A percentile compares a stretch with the other conserved stretches of the same genome.
phyloP scores from a whole-genome alignment of 352 stramenopile species.

The Vaucheria bursata region DNA sequence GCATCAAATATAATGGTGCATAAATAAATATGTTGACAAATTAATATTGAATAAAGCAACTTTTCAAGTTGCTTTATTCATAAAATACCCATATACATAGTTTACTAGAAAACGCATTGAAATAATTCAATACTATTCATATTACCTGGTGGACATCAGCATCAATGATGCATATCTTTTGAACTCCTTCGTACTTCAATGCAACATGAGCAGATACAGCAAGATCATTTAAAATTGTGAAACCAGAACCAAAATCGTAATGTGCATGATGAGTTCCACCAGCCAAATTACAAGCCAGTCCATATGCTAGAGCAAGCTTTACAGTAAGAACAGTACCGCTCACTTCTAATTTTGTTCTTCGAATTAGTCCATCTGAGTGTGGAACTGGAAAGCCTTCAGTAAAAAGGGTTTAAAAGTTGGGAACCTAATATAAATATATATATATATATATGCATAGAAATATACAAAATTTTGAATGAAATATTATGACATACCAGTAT shows the following conservation, averaged over 20 bases:
- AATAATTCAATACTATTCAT: no score
- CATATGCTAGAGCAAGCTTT: slow-evolving; percentile 57
- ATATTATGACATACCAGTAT: slow-evolving; percentile 48
- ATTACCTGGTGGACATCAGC: neutral
- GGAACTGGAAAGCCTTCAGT: slow-evolving; percentile 21
- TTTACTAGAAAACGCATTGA: no score
- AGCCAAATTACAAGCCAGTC: slow-evolving; percentile 59
- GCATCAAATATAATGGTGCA: no score
- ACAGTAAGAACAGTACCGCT: slow-evolving; percentile 56
- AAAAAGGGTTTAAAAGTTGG: slow-evolving; percentile 51
- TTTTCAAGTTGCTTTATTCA: no score
- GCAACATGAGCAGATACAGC: slow-evolving; percentile 49
- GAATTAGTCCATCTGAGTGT: slow-evolving; percentile 52
- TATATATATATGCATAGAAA: neutral
- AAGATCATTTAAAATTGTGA: slow-evolving; percentile 65
- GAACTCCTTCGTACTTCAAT: slow-evolving; percentile 8
- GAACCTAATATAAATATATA: slow-evolving; percentile 45
- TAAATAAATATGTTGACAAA: no score
- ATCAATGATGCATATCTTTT: slow-evolving; percentile 6
- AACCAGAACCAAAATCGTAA: slow-evolving; percentile 51
- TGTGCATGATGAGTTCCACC: slow-evolving; percentile 63
- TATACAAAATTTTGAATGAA: slow-evolving; percentile 43
- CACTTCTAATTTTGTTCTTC: slow-evolving; percentile 60
- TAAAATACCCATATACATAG: no score
- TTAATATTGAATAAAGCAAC: no score